phyloP scores from a whole-genome alignment of 2,329 filamentous ascomycete species.

The Orbilia quercus region DNA sequence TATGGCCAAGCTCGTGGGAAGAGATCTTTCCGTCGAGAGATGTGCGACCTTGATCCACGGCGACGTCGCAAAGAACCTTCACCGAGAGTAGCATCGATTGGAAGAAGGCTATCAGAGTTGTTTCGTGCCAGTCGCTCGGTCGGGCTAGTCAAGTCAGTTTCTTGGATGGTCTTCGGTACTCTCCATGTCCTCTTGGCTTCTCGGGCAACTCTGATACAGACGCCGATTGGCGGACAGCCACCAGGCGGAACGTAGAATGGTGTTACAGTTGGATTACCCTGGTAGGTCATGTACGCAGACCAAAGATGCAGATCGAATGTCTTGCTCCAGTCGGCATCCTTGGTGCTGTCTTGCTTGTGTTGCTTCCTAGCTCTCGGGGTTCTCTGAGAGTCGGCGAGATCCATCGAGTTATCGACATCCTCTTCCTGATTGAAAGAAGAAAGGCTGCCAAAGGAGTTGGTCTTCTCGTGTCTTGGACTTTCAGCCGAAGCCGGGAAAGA shows the following conservation, averaged over 20 bases:
- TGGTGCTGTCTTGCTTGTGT: slow-evolving; percentile 53
- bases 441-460: slow-evolving; percentile 40
- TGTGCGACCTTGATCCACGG: slow-evolving; percentile 63
- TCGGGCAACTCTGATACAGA: slow-evolving; percentile 74
- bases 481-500: slow-evolving; percentile 58
- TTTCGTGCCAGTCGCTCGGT: slow-evolving; percentile 58
- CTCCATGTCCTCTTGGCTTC: slow-evolving; percentile 76
- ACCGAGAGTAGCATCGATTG: slow-evolving; percentile 52
- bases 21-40: slow-evolving; percentile 52
- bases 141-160: slow-evolving; percentile 57
- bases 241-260: slow-evolving; percentile 74
- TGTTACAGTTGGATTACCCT: slow-evolving; percentile 75
- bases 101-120: slow-evolving; percentile 45
- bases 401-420: slow-evolving; percentile 24
- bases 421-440: slow-evolving; percentile 45
- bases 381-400: slow-evolving; percentile 32
- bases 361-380: slow-evolving; percentile 28
- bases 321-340: slow-evolving; percentile 68
- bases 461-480: slow-evolving; percentile 57
- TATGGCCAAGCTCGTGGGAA: slow-evolving; percentile 69
- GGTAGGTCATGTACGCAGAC: slow-evolving; percentile 73
- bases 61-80: slow-evolving; percentile 58
- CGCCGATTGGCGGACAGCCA: slow-evolving; percentile 73
- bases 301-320: slow-evolving; percentile 75
- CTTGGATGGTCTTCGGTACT: slow-evolving; percentile 66